Base-by-base conservation (phyloP, 2,329 filamentous ascomycete genomes). In the Colletotrichum agaves region DNA sequence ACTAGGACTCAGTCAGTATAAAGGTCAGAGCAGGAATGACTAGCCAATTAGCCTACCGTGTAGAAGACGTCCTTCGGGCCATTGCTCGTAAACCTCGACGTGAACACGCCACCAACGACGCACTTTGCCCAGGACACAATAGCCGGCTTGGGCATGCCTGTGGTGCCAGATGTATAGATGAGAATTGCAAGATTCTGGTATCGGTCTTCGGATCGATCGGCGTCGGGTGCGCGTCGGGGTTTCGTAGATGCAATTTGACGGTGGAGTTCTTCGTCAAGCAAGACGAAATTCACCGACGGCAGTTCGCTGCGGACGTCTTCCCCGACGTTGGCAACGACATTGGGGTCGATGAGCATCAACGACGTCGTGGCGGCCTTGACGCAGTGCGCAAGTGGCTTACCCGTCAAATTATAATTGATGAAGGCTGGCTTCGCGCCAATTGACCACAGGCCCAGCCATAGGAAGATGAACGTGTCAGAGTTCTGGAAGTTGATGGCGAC, bases 151-250 rank as follows among this genome's bases (percentile, higher is more conserved):
- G 93, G 93, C 70, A 97, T 80, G 1, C 93, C 93, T 0, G 93
- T 97, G 0, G 93, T 97, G 17, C 93, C 93, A 33, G 91, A 93
- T 0, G 93, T 97, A 77, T 92, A 97, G 72, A 97, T 94, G 70
- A 97, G 85, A 49, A 91, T 84, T 1, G 88, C 90, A 81, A 93
- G 88, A 65, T 88, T 85, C 7, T 84, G 79, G 6, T 81, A 74
- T 17, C 81, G 78, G 63, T 84, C 77, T 15, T 87, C 84, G 53
- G 80, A 78, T 67, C 90, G 84, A 50, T 83, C 78, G 50, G 83
- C 78, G 77, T 93, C 87, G 12, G 90, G 84, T 37, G 86, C 84
- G 5, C 91, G 85, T 21, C 83, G 75, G 1, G 87, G 82, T 1
- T 85, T 78, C 13, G 82, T 84, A 1, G 82, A 79, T 37, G 83